phyloP scores from a whole-genome alignment of 768 basidiomycete genomes.

The Lactarius quietus region DNA sequence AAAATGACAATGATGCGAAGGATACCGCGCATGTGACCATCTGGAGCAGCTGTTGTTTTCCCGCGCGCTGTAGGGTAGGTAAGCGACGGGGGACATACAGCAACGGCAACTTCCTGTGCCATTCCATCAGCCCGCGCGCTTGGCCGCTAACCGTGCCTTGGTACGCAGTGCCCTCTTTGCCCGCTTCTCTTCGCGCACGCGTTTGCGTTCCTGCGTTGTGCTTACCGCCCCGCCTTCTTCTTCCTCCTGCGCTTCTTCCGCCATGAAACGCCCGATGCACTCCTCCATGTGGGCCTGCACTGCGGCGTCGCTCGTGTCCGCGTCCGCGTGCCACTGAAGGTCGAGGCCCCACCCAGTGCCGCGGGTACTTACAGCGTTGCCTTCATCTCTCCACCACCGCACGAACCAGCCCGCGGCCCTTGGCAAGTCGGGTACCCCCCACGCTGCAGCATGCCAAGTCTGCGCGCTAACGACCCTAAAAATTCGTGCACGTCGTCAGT shows the following conservation, averaged over 20 bases:
- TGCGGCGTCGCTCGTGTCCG: conserved; percentile 29
- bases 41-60: background rate
- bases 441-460: conserved; percentile 79
- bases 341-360: conserved; percentile 84
- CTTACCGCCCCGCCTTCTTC: conserved; percentile 56
- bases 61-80: background rate
- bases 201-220: conserved; percentile 68
- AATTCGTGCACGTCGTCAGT: conserved; percentile 62
- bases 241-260: conserved; percentile 45
- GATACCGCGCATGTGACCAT: conserved; percentile 8
- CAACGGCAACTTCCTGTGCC: background rate
- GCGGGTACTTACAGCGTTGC: conserved; percentile 38
- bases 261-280: conserved; percentile 57
- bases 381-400: conserved; percentile 82
- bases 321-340: conserved; percentile 56
- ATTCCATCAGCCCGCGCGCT: conserved; percentile 2
- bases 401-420: conserved; percentile 82
- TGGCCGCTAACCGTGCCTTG: conserved; percentile 30
- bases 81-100: background rate
- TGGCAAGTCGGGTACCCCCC: conserved; percentile 69
- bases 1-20: background rate
- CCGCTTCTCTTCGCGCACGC: conserved; percentile 39
- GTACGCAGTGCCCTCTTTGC: conserved; percentile 38
- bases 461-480: conserved; percentile 60
- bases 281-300: conserved; percentile 68